Evolutionary conservation across 2,329 filamentous ascomycete genomes (phyloP), one percentile per base, ranked within the genome.

Genomic region (Cladophialophora bantiana): DNA sequence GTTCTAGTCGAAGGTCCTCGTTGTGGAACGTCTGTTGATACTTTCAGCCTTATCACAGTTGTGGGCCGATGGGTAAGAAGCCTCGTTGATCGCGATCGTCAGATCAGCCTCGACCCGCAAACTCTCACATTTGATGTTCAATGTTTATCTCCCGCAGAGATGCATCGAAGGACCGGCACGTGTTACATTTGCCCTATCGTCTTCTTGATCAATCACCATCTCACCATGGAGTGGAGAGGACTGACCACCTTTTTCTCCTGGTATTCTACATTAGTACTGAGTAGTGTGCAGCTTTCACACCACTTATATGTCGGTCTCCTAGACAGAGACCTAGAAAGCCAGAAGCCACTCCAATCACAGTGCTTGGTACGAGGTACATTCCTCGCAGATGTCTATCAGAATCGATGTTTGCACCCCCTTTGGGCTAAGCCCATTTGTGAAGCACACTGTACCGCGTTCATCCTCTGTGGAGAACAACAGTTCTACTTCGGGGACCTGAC

Each of bases 81-180:
- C 66, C 62, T 68, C 45, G 59, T 61, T 57, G 66, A 63, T 68
- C 66, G 32, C 13, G 66, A 66, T 66, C 59, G 62, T 40, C 54
- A 66, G 66, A 66, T 66, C 66, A 68, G 20, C 63, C 66, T 65
- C 26, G 36, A 32, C 20, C 59, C 63, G 45, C 58, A 54, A 59
- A n/a, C 32, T 54, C 45, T 48, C n/a, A 59, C 57, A 50, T 56
- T 57, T 62, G 59, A 59, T 66, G 42, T 52, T 48, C 59, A 6
- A 38, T 52, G 62, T 59, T 55, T 48, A 59, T 59, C 55, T 40
- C 32, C 42, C 54, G 55, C 18, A 36, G 48, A 32, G 32, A 48
- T 53, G 7, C 36, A 18, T 34, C 26, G 36, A 42, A 36, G 54
- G 40, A 42, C 35, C 59, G 45, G 59, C 42, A 52, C 59, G 18